Evolutionary conservation across 306 rosid species (phyloP), one percentile per base, ranked within the genome.

Genomic region (Quercus ilex): DNA sequence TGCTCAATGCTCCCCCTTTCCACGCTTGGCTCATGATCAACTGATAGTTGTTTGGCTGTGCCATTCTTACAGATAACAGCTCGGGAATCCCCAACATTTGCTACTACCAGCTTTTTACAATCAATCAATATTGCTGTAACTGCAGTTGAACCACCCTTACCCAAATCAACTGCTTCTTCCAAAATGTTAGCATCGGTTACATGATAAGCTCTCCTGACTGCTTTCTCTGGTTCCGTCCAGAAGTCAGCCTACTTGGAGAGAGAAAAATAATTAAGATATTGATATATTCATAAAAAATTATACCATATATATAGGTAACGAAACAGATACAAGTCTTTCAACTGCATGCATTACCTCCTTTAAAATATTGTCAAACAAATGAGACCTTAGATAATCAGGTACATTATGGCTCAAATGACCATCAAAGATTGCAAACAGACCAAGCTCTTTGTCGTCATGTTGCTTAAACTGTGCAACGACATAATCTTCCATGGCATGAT

Each of bases 81-180:
- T 26, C 99, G 87, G 77, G 99, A 96, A 86, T 96, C 99, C 55
- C 99, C 98, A 30, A 96, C 81, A 51, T 96, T 96, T 31, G 97
- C 99, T 64, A 96, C 97, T 41, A 96, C 83, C 76, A 93, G 84
- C 88, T 81, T 87, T 25, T 83, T 86, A 82, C 99, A 89, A 82
- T 96, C 83, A 10, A 96, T 90, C 82, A 96, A 75, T 85, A 96
- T 93, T 63, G 99, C 99, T 10, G 99, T 93, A 43, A 96, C 99
- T 41, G 99, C 99, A 59, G 99, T 96, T 69, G 99, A 96, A 73
- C 99, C 99, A 19, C 98, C 99, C 82, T 74, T 85, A 23, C 99
- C 98, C 80, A 96, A 85, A 79, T 91, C 92, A 68, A 77, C 86
- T 51, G 98, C 90, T 75, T 85, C 87, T 31, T 89, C 91, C 73